phyloP scores from a whole-genome alignment of 148 eudicot genomes.

The Polygonum aviculare region DNA sequence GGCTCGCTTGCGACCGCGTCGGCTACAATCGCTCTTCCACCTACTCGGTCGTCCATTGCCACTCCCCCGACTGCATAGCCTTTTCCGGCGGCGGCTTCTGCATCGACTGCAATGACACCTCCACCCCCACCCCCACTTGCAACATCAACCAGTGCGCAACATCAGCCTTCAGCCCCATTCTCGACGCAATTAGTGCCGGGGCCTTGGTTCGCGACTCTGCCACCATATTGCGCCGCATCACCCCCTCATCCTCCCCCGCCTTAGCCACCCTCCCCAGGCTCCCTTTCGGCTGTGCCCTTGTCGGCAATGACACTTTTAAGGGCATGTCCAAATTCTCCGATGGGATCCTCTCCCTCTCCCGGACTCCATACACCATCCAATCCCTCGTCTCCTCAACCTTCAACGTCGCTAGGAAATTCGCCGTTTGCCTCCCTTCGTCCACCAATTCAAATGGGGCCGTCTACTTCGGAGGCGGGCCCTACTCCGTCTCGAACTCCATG shows the following conservation, averaged over 20 bases:
- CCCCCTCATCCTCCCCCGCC: not conserved
- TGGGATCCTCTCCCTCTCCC: conserved; percentile 26
- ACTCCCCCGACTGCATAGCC: conserved; percentile 12
- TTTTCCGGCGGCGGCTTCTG: conserved; percentile 16
- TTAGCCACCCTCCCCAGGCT: not conserved
- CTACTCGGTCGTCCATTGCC: conserved; percentile 13
- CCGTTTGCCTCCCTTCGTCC: conserved; percentile 12
- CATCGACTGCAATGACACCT: conserved; percentile 19
- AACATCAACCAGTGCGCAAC: conserved; percentile 8
- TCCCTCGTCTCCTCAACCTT: conserved; percentile 20
- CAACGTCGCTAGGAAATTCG: conserved; percentile 22
- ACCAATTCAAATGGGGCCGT: conserved; percentile 13
- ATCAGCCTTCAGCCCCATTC: not conserved
- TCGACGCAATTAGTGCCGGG: not conserved
- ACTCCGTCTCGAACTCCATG: conserved; percentile 15
- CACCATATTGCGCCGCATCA: not conserved
- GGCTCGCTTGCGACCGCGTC: conserved; percentile 24
- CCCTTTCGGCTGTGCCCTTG: not conserved
- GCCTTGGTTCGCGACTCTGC: not conserved
- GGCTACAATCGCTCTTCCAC: conserved; percentile 18
- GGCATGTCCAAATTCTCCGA: conserved; percentile 20
- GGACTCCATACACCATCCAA: conserved; percentile 12
- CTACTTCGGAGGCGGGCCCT: conserved; percentile 31
- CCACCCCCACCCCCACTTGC: conserved; percentile 12
- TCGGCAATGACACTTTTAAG: not conserved